Evolutionary conservation across 257 asterid genomes (phyloP), one percentile per base, ranked within the genome.

Genomic region (Rauvolfia tetraphylla): DNA sequence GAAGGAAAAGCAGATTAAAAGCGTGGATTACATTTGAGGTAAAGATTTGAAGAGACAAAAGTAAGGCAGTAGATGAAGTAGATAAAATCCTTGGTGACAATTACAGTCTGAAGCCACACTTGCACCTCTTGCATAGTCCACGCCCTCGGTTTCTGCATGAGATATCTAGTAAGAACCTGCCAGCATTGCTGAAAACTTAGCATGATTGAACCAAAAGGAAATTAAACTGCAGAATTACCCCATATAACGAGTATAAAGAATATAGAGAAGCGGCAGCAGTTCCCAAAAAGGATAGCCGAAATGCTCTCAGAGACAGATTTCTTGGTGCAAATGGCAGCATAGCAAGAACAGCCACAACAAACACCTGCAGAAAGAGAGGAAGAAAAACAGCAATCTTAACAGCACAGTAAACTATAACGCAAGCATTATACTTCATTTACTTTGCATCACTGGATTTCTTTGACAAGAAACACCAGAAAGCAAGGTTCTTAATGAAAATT

Each of bases 121-220:
- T 91, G 97, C 87, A 95, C 80, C 34, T 96, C 96, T 76, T 87
- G 92, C 84, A 93, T 72, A 86, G 90, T 91, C 99, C 99, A 95
- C 68, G 95, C 97, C 86, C 98, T 86, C 17, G 99, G 99, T 89
- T 86, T 91, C 99, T 95, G 91, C 80, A 85, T 49, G 72, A 25
- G 78, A 79, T 31, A n/a, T 31, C 74, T 7, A 46, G 81, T 84
- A 75, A 73, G 74, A 75, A 83, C 79, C 56, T 68, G 76, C 75
- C 27, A 6, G 41, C 7, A 38, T 42, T 38, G 68, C 0, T 15
- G 61, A 68, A 44, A 71, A 69, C 61, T 41, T 46, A 75, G 34
- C 29, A 51, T 7, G 39, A 56, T 70, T 46, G 68, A 41, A 33
- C 56, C 34, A 14, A 31, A 13, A 18, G 23, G 17, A 53, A 25